Base-by-base conservation (phyloP, 78 protist species). In the Dictyostelium firmibasis region DNA sequence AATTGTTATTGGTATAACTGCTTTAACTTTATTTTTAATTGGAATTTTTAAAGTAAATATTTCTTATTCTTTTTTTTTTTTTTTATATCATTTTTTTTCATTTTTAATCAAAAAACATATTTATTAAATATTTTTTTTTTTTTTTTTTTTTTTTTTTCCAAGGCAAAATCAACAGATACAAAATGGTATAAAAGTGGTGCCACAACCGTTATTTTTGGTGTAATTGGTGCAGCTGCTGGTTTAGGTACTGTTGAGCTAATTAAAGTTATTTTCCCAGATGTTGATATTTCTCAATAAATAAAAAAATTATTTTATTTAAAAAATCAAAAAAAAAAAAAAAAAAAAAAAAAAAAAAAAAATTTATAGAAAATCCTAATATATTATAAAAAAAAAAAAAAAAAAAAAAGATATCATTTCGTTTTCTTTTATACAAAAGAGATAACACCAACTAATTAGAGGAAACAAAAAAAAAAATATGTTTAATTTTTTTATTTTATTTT, bases 21-120 rank as follows among this genome's bases (percentile, higher is more conserved):
- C 77, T 20, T 33, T 93, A 5, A 93, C 96, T n/a, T 43, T 93
- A 29, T 93, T 93, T 53, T 23, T 31, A 20, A 93, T 93, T 91
- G 96, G 96, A 44, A 67, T 93, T 1, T 86, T 85, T 83, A 86
- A 93, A 41, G 96, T 72, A 72, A 72, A 10, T 70, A 20, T 29
- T 50, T 76, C 0, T 50, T 13, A 50, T 38, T 38, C 2, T 38
- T 38, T 38, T 4, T 4, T 38, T 38, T 57, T 16, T 50, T 14
- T 20, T 57, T 57, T 57, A n/a, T n/a, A n/a, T n/a, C n/a, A n/a
- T n/a, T n/a, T n/a, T 44, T 44, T 44, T 11, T 44, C 8, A 44
- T 50, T 14, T 10, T 50, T 50, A 14, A 57, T 20, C 6, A 57
- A 57, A 20, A 16, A 50, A 50, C 1, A 50, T 16, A 57, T 16